phyloP scores from a whole-genome alignment of 2,329 filamentous ascomycete species.

The Rosellinia necatrix region DNA sequence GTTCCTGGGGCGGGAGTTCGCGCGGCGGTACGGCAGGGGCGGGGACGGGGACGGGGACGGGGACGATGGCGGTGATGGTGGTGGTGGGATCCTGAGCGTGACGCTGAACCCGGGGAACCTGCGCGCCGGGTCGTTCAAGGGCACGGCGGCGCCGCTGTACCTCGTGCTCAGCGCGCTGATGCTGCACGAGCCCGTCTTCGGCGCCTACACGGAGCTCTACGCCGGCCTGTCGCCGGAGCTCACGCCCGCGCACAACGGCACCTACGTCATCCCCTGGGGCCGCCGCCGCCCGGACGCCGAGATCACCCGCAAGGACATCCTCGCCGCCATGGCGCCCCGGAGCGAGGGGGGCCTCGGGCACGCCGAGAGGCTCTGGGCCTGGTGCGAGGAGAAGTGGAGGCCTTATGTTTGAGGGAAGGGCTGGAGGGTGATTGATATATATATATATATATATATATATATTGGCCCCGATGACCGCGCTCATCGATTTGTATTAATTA shows the following conservation, averaged over 20 bases:
- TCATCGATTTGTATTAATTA: neutral
- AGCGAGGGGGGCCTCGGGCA: conserved; percentile 38
- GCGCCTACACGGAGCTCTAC: conserved; percentile 29
- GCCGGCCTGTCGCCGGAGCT: conserved; percentile 31
- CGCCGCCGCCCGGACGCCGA: conserved; percentile 22
- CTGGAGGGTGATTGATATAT: too few species aligned
- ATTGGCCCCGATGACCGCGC: too few species aligned
- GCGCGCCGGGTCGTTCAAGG: conserved; percentile 30
- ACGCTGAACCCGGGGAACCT: conserved; percentile 45
- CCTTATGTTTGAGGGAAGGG: neutral
- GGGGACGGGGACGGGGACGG: conserved; percentile 31
- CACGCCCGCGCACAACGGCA: conserved; percentile 26
- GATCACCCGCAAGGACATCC: conserved; percentile 36
- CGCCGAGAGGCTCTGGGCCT: conserved; percentile 37
- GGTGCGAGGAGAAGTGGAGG: conserved; percentile 32
- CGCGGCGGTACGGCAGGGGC: conserved; percentile 29
- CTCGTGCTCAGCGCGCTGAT: conserved; percentile 18
- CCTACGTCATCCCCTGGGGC: conserved; percentile 30
- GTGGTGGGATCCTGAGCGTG: conserved; percentile 35
- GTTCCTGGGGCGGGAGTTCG: conserved; percentile 41
- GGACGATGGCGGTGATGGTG: conserved; percentile 36
- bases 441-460: too few species aligned
- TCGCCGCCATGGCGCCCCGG: conserved; percentile 34
- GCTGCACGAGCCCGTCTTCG: conserved; percentile 26
- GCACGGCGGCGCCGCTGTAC: conserved; percentile 21